Conservation (phyloP, 257 asterid species). For the Solanum sitiens region DNA sequence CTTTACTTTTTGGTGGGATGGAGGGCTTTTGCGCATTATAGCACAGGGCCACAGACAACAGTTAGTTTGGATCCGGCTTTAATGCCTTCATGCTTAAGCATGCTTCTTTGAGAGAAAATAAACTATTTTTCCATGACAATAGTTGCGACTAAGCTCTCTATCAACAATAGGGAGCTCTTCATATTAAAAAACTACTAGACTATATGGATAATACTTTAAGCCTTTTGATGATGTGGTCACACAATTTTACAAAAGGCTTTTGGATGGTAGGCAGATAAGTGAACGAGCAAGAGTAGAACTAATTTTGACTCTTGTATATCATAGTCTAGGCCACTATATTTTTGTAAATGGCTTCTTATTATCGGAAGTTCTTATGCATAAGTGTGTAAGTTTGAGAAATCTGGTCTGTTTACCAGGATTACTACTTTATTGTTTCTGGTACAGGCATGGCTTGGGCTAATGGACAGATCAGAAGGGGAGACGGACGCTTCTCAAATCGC, state of each 20-base stretch:
- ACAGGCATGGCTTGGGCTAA: slow-evolving; percentile 72
- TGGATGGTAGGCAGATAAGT: not conserved
- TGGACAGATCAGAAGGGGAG: slow-evolving; percentile 45
- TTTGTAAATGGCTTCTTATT: not conserved
- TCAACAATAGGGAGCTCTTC: not conserved
- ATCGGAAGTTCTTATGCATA: not conserved
- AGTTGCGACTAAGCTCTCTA: not conserved
- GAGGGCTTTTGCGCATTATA: not conserved
- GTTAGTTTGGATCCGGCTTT: not conserved
- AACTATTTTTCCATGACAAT: not conserved
- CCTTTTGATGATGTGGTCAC: not conserved
- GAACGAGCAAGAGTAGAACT: not conserved
- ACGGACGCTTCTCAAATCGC: slow-evolving; percentile 27
- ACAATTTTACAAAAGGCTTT: not conserved
- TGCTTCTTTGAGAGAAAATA: not conserved
- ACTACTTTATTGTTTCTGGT: not conserved
- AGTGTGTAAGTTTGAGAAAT: not conserved
- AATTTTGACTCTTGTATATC: not conserved
- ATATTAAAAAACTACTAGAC: not conserved
- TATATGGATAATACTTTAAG: not conserved
- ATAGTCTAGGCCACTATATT: not conserved
- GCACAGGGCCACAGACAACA: not conserved
- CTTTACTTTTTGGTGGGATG: not conserved
- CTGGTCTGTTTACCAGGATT: not conserved
- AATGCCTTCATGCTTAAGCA: not conserved